These are phyloP conservation scores for Fistulifera solaris DNA, from an alignment of 108 stramenopile genomes.

Conservation along the genomic window DNA sequence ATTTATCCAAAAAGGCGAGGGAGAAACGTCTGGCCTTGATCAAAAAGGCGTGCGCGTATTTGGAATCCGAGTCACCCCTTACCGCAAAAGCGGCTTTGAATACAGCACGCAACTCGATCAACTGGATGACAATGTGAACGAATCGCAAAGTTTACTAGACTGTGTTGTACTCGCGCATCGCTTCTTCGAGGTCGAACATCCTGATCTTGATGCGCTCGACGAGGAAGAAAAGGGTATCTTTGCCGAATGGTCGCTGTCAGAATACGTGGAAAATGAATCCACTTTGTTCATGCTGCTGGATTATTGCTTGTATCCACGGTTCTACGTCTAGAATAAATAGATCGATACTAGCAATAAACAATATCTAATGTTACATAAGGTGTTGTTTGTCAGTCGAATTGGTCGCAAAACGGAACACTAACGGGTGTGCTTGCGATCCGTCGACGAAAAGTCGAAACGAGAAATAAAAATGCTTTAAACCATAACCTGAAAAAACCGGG, in stretches of 20 bases:
- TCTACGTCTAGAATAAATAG: not conserved
- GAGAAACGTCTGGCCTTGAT: constrained; percentile 31
- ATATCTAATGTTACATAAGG: no score
- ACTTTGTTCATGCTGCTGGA: constrained; percentile 71
- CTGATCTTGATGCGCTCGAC: constrained; percentile 37
- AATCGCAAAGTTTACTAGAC: constrained; percentile 59
- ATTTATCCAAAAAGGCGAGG: constrained; percentile 1
- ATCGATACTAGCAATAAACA: no score
- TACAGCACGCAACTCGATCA: constrained; percentile 56
- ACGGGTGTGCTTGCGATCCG: no score
- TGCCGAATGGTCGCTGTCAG: constrained; percentile 37
- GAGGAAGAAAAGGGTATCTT: constrained; percentile 29
- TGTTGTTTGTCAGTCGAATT: no score
- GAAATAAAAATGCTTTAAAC: no score
- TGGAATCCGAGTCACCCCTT: constrained; percentile 59
- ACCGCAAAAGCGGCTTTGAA: constrained; percentile 46
- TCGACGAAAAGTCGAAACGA: no score
- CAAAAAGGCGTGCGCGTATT: constrained; percentile 38
- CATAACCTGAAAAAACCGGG: no score
- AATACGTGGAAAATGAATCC: constrained; percentile 58
- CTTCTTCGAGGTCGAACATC: constrained; percentile 59
- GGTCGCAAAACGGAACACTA: no score
- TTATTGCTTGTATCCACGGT: constrained; percentile 55
- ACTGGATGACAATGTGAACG: constrained; percentile 57
- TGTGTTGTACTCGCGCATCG: constrained; percentile 64